Base-by-base conservation (phyloP, 1,139 yeast species). In the Diutina sp. region DNA sequence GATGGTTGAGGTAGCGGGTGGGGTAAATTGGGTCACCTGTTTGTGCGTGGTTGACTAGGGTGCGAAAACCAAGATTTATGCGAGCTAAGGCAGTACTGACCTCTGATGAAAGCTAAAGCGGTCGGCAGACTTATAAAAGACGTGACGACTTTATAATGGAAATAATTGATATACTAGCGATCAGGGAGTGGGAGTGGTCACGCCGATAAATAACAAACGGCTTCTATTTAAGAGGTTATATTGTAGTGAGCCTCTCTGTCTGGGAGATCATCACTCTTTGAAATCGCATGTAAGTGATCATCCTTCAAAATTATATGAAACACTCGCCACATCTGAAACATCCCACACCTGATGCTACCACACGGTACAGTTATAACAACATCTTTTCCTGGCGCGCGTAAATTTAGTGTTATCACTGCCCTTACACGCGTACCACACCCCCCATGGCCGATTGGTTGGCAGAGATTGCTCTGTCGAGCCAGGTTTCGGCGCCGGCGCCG, bases 371-470 rank as follows among this genome's bases (percentile, higher is more conserved):
- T 35, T 35, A 35, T 35, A 35, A 11, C 41, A 12, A 35, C 41
- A 12, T 11, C 41, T 12, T 9, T 35, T 35, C 41, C 41, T n/a
- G 41, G 41, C 41, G 41, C 41, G 41, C 41, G 41, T 35, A 35
- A 12, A 11, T 35, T 35, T 35, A 35, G 41, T 35, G 41, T 35
- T 35, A 35, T 35, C 41, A 6, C 14, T 35, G 14, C 41, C 41
- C 38, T 11, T 32, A 32, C 41, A 46, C 28, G n/a, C 28, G 50
- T 21, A 25, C 30, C 7, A 21, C 25, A 21, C 25, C 14, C 50
- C 14, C 16, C 12, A 47, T 47, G 51, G 51, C 51, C 38, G 51
- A 47, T 14, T 47, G 51, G 51, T 47, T 47, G 51, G 21, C 51
- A 8, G n/a, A 47, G 5, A 28, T 47, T 28, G 51, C 51, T 38